Base-by-base conservation (phyloP, 23 red algal genomes). In the Gracilariopsis chorda region DNA sequence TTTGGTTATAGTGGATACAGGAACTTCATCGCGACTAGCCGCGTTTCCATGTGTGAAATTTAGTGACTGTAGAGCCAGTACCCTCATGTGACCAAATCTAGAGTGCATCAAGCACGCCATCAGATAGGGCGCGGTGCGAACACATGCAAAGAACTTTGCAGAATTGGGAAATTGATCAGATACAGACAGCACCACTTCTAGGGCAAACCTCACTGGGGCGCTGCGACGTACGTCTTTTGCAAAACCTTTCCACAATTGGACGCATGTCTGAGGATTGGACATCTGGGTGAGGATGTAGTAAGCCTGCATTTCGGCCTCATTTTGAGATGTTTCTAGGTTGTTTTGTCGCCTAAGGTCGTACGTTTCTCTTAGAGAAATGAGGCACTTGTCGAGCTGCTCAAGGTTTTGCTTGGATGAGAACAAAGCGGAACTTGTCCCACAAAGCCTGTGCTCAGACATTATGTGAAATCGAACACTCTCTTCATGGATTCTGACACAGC, bases 381-480 rank as follows among this genome's bases (percentile, higher is more conserved):
- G 70, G 77, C 96, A 98, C 80, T 98, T 98, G 47, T 98, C 93
- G 4, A 98, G 94, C 46, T 95, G 96, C 88, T 98, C 96, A 57
- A 80, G 60, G 74, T 98, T 98, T 75, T 98, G 96, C 46, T 93
- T 93, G 9, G 87, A 88, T n/a, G 96, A 98, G 60, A 94, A 98
- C 21, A 67, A 27, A 8, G 65, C 91, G 0, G 96, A 45, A 47
- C 60, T 83, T 14, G 61, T 84, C 37, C 76, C 96, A 56, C 65
- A 51, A 6, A 98, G 84, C 12, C 82, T 65, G 56, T 91, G 71
- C 32, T 95, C 96, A 41, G 74, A 92, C 28, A 94, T 40, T 36
- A 98, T 98, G 51, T 98, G 96, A 58, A 98, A 98, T 17, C 96
- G 90, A n/a, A 90, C 96, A 49, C 82, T 87, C 43, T 92, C 86